Base-by-base conservation (phyloP, 1,139 yeast genomes). In the Pichia sp. region DNA sequence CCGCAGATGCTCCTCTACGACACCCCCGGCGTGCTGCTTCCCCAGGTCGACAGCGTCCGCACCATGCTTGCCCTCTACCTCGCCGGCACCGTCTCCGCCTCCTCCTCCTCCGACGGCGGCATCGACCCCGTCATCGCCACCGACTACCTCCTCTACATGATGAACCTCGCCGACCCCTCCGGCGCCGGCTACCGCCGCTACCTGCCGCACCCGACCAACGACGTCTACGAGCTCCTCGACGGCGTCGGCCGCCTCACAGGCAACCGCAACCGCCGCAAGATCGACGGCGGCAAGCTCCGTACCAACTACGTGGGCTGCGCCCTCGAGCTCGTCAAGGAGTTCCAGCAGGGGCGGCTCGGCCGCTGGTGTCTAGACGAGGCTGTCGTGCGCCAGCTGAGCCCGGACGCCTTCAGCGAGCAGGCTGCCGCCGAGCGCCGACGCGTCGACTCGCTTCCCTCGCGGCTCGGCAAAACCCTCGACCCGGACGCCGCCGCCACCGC, bases 11-110 rank as follows among this genome's bases (percentile, higher is more conserved):
- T 83, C 59, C 76, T 92, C 13, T 83, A 87, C 63, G 99, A 93
- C 68, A 87, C 98, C 0, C 99, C 99, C 0, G 99, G 99, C 0
- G 92, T 93, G 10, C 83, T 90, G 61, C 73, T 90, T 23, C 98
- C 97, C 0, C 80, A 84, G 29, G 88, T 86, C 8, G 79, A 79
- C 54, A 80, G 80, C 61, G 70, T 78, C 29, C 82, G 84, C 59
- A 82, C 90, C 2, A 89, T 92, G 95, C 73, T 92, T 44, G 80
- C 87, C 4, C 73, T 93, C 46, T 79, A 89, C 1, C 71, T 92
- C 30, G 82, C 86, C 23, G 95, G 96, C 1, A 85, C 95, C 54
- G 87, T 92, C 16, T 36, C 41, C 44, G 80, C 87, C 4, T 73
- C 92, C 46, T 79, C 89, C 1, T 71, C 92, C 31, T 82, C 86